phyloP scores from a whole-genome alignment of 148 eudicot genomes.

The Pouteria glomerata region DNA sequence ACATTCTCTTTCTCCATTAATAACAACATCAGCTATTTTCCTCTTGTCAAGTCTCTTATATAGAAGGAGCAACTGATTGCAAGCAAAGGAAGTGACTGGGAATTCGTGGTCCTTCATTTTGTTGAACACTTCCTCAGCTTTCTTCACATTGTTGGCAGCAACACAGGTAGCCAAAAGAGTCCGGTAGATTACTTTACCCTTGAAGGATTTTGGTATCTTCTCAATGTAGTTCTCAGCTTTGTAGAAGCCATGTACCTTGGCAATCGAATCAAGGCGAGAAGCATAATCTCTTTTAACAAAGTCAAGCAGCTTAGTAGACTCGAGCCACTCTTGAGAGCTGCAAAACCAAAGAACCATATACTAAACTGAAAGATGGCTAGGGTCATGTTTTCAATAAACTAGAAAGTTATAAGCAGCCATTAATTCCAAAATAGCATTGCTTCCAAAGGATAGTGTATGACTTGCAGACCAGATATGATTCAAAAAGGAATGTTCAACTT shows the following conservation, averaged over 20 bases:
- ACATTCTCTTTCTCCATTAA: slow-evolving; percentile 83
- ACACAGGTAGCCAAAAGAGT: slow-evolving; percentile 67
- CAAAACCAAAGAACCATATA: slow-evolving; percentile 5
- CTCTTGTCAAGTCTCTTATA: slow-evolving; percentile 66
- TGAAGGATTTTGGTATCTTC: slow-evolving; percentile 52
- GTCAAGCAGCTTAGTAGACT: slow-evolving; percentile 36
- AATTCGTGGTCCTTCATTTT: slow-evolving; percentile 68
- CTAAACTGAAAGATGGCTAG: background rate
- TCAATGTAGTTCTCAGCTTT: slow-evolving; percentile 59
- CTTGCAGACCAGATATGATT: too few species aligned
- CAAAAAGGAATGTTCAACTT: too few species aligned
- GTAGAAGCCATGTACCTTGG: slow-evolving; percentile 57
- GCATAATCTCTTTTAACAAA: slow-evolving; percentile 62
- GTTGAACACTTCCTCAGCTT: slow-evolving; percentile 75
- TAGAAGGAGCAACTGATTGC: slow-evolving; percentile 70
- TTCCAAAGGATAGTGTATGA: too few species aligned
- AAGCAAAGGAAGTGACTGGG: slow-evolving; percentile 45
- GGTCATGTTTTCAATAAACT: background rate
- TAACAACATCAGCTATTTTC: slow-evolving; percentile 69
- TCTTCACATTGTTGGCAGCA: slow-evolving; percentile 27
- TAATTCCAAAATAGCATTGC: too few species aligned
- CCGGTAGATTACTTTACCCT: slow-evolving; percentile 56
- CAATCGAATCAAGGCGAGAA: slow-evolving; percentile 64
- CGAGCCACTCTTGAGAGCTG: slow-evolving; percentile 90
- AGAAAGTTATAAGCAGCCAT: too few species aligned